Conservation (phyloP, 192 early-diverging fungal species). For the Phycomyces blakesleeanus region DNA sequence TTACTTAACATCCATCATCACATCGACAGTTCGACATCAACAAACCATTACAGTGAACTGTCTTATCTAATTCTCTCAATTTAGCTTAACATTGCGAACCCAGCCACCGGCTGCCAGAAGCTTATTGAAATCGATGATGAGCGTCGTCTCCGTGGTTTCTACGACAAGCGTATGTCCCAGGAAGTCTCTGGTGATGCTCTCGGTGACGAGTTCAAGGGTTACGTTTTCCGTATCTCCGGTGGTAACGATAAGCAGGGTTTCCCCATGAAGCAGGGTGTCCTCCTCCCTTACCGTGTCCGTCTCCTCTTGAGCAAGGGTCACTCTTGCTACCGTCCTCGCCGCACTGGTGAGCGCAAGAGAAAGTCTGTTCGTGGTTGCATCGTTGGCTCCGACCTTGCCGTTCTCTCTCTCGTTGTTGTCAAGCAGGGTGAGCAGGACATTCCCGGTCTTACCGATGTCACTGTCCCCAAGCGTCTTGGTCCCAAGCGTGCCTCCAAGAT, state of each 20-base stretch:
- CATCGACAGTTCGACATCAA: neutral
- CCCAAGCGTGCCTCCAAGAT: constrained; percentile 99
- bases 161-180: constrained; percentile 95
- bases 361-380: constrained; percentile 99
- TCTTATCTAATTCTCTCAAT: neutral
- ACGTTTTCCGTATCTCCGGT: constrained; percentile 98
- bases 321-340: constrained; percentile 98
- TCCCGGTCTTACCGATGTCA: constrained; percentile 90
- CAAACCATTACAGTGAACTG: neutral
- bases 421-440: constrained; percentile 98
- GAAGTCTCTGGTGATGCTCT: constrained; percentile 94
- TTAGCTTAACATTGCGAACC: constrained; percentile 98
- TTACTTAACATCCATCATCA: neutral
- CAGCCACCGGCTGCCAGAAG: constrained; percentile 98
- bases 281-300: constrained; percentile 68
- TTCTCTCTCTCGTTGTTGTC: constrained; percentile 90
- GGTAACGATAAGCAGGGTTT: constrained; percentile 99
- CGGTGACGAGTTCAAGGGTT: constrained; percentile 99
- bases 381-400: constrained; percentile 89
- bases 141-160: constrained; percentile 90
- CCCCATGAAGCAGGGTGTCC: constrained; percentile 99
- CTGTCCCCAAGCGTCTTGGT: constrained; percentile 95
- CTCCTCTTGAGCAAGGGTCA: constrained; percentile 89
- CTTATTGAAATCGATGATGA: constrained; percentile 97
- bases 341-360: constrained; percentile 96